Evolutionary conservation across 306 rosid species (phyloP).

Genomic region (Lupinus albus): DNA sequence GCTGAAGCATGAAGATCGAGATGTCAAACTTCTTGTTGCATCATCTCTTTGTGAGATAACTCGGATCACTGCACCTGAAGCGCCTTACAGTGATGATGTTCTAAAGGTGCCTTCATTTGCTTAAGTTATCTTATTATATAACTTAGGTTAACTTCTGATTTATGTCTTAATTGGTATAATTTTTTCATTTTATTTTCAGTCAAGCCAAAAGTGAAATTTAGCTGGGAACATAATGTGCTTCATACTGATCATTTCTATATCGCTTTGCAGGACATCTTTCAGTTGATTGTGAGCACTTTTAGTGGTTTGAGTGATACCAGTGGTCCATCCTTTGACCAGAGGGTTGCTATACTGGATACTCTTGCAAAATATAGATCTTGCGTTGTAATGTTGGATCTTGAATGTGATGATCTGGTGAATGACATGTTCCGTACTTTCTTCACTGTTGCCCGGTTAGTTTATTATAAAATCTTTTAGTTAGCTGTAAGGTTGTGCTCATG

Average conservation of each 20-base stretch:
- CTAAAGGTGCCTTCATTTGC: constrained; percentile 68
- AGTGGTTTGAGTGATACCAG: constrained; percentile 79
- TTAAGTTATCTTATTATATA: constrained; percentile 35
- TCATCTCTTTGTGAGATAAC: constrained; percentile 95
- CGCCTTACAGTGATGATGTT: constrained; percentile 86
- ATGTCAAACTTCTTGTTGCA: constrained; percentile 89
- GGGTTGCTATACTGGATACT: constrained; percentile 88
- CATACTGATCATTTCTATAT: constrained; percentile 44
- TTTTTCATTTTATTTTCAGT: constrained; percentile 24
- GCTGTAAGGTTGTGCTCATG: constrained; percentile 23
- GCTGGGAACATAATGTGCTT: constrained; percentile 28
- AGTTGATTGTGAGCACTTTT: constrained; percentile 84
- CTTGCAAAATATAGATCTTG: constrained; percentile 96
- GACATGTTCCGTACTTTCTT: constrained; percentile 93
- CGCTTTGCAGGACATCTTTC: constrained; percentile 82
- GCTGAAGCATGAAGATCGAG: constrained; percentile 85
- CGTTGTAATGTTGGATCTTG: constrained; percentile 98
- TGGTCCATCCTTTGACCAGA: constrained; percentile 81
- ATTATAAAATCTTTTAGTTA: constrained; percentile 29
- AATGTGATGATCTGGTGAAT: constrained; percentile 90
- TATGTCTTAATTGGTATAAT: neutral
- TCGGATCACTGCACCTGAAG: constrained; percentile 98
- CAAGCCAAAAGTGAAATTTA: constrained; percentile 22
- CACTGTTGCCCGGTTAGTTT: constrained; percentile 80
- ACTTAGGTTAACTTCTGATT: constrained; percentile 31